Evolutionary conservation across 2,329 filamentous ascomycete genomes (phyloP).

Genomic region (Byssoonygena ceratinophila): DNA sequence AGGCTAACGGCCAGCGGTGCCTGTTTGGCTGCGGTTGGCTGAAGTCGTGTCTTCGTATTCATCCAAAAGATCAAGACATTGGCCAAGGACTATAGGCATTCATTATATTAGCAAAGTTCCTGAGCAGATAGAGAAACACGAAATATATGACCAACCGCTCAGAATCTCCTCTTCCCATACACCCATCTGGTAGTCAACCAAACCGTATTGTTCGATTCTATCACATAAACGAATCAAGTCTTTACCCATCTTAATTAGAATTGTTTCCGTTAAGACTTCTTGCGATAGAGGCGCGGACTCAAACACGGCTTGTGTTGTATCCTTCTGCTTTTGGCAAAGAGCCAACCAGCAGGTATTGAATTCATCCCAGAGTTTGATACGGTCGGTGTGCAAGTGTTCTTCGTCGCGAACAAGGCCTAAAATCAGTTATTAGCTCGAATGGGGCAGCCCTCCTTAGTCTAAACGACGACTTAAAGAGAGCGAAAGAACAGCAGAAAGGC

Average conservation of each 20-base stretch:
- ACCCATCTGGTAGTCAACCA: constrained; percentile 95
- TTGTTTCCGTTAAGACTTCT: constrained; percentile 55
- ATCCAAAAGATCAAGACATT: constrained; percentile 17
- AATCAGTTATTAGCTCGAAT: constrained; percentile 24
- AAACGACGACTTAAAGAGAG: constrained; percentile 9
- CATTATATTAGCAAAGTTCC: neutral
- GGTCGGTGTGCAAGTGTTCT: constrained; percentile 60
- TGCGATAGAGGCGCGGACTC: constrained; percentile 48
- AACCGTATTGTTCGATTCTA: constrained; percentile 74
- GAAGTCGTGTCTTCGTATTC: constrained; percentile 7
- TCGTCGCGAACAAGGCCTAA: constrained; percentile 78
- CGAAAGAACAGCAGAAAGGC: constrained; percentile 11
- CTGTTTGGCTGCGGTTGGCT: constrained; percentile 4
- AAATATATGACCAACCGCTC: constrained; percentile 49
- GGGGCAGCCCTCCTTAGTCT: constrained; percentile 18
- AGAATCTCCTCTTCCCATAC: constrained; percentile 92
- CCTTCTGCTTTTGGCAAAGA: constrained; percentile 71
- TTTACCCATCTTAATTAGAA: constrained; percentile 67
- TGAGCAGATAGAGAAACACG: neutral
- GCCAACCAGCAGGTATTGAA: constrained; percentile 90
- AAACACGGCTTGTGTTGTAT: constrained; percentile 53
- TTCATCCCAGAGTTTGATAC: constrained; percentile 79
- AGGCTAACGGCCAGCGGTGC: constrained; percentile 1
- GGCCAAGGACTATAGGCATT: constrained; percentile 13
- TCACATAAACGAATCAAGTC: constrained; percentile 77